Percentiles rank a stretch among this genome's conserved stretches.
These are phyloP conservation scores for Hypoxylon rickii DNA, from an alignment of 495 filamentous ascomycete species.

Conservation along the genomic window DNA sequence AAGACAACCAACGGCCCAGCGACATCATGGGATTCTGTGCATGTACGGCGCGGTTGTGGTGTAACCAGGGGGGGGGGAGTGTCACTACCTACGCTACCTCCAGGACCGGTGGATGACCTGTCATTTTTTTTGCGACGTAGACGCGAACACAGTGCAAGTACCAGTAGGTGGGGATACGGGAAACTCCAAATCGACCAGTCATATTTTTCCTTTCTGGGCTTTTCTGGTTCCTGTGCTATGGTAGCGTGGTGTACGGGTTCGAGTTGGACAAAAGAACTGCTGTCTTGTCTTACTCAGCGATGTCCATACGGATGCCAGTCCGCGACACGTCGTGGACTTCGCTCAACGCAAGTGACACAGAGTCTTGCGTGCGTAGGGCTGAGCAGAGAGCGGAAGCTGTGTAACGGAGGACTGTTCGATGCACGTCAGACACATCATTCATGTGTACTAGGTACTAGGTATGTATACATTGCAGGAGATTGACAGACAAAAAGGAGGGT, in stretches of 20 bases:
- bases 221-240: background rate
- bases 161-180: background rate
- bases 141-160: slow-evolving; percentile 30
- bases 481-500: background rate
- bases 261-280: slow-evolving; percentile 15
- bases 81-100: slow-evolving; percentile 6
- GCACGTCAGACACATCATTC: slow-evolving; percentile 38
- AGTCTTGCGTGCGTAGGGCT: slow-evolving; percentile 38
- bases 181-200: slow-evolving; percentile 20
- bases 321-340: slow-evolving; percentile 13
- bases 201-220: slow-evolving; percentile 3
- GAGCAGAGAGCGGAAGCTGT: slow-evolving; percentile 39
- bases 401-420: slow-evolving; percentile 34
- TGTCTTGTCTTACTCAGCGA: slow-evolving; percentile 27
- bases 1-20: background rate
- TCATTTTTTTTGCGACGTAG: slow-evolving; percentile 18
- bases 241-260: background rate
- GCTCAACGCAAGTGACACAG: slow-evolving; percentile 22
- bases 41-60: slow-evolving; percentile 18
- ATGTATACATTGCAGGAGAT: background rate
- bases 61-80: slow-evolving; percentile 6
- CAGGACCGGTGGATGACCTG: slow-evolving; percentile 17
- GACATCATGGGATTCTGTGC: slow-evolving; percentile 1
- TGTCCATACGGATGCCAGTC: slow-evolving; percentile 13
- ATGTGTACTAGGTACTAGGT: slow-evolving; percentile 11